A percentile compares a stretch with the other conserved stretches of the same genome.
Conservation (phyloP, 2,329 filamentous ascomycete species). For the Ceratocystis cubensis region DNA sequence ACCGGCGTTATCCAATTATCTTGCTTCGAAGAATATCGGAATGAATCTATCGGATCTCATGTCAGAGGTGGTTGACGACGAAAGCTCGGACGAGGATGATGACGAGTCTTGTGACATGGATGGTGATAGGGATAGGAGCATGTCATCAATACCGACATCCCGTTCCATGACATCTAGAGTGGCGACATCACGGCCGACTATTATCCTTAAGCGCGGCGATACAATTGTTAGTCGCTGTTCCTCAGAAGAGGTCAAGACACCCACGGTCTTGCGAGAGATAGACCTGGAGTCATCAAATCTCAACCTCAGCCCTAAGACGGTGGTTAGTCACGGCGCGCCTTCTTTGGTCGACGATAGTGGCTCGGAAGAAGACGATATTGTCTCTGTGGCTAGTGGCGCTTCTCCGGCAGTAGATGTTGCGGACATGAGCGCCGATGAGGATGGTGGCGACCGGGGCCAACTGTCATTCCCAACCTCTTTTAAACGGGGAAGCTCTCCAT, state of each 20-base stretch:
- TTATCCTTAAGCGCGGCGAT: conserved; percentile 18
- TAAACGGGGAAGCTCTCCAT: conserved; percentile 13
- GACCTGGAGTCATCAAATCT: conserved; percentile 38
- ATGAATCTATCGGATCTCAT: conserved; percentile 18
- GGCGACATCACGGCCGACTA: conserved; percentile 15
- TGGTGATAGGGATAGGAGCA: conserved; percentile 6
- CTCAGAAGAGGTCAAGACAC: conserved; percentile 19
- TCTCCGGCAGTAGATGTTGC: conserved; percentile 20
- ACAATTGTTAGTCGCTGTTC: conserved; percentile 16
- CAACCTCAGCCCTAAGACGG: conserved; percentile 56
- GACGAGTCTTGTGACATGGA: conserved; percentile 12
- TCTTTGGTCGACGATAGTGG: conserved; percentile 71
- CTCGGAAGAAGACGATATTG: conserved; percentile 50
- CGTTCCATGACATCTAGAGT: neutral
- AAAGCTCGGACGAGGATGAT: conserved; percentile 14
- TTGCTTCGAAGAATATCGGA: conserved; percentile 20
- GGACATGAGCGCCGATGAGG: conserved; percentile 18
- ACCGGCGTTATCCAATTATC: conserved; percentile 17
- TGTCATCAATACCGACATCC: conserved; percentile 4
- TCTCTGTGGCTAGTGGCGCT: conserved; percentile 17
- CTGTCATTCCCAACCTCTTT: neutral
- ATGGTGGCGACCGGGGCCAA: neutral
- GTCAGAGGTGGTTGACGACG: conserved; percentile 13
- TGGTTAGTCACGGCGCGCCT: conserved; percentile 63
- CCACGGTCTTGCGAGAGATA: conserved; percentile 28